Conservation (phyloP, 805 yeast genomes). For the Candida maltosa region DNA sequence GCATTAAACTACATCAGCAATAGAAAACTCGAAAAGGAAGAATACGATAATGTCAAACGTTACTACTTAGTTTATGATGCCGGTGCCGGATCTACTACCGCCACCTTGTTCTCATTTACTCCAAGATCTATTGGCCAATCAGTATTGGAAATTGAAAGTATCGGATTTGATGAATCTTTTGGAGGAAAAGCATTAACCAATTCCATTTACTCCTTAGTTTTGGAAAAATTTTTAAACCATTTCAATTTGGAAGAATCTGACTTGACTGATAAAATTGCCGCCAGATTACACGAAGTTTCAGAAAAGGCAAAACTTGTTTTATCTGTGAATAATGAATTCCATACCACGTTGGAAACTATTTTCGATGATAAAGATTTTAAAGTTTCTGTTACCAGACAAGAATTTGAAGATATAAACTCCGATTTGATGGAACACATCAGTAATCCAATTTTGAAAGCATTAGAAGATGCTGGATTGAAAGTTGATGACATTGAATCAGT, state of each 20-base stretch:
- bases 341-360: constrained; percentile 73
- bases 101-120: constrained; percentile 71
- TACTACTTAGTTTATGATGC: constrained; percentile 78
- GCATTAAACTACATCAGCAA: constrained; percentile 76
- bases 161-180: constrained; percentile 61
- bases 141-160: constrained; percentile 63
- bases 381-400: constrained; percentile 66
- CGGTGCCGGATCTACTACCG: constrained; percentile 90
- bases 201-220: constrained; percentile 57
- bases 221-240: constrained; percentile 51
- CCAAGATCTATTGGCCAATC: constrained; percentile 41
- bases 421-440: constrained; percentile 46
- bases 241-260: constrained; percentile 35
- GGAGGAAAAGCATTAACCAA: constrained; percentile 79
- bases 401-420: constrained; percentile 60
- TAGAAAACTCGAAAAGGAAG: constrained; percentile 35
- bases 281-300: constrained; percentile 74
- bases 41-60: constrained; percentile 36
- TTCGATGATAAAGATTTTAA: constrained; percentile 73
- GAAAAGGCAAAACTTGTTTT: constrained; percentile 85
- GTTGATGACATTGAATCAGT: constrained; percentile 53
- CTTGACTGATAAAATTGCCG: constrained; percentile 56
- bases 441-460: constrained; percentile 52
- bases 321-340: constrained; percentile 83
- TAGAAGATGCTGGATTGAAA: constrained; percentile 28